These are phyloP conservation scores for Sporobolus alterniflorus DNA, from an alignment of 202 grass and related monocot genomes.

Conservation along the genomic window DNA sequence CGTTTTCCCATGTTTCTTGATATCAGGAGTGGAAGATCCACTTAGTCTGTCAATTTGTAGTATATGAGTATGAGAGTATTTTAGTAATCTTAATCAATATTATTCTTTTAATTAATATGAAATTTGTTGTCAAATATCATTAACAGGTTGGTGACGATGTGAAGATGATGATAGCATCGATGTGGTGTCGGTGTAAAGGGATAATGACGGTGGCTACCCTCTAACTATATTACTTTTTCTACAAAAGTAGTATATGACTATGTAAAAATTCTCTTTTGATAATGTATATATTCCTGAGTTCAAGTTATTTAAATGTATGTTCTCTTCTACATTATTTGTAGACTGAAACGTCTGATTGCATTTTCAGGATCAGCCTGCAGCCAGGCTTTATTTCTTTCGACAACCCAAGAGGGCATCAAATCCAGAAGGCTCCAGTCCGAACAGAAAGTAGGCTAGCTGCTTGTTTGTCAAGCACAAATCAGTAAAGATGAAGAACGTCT, in stretches of 20 bases:
- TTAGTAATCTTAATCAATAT: too few relatives aligned
- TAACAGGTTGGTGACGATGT: too few relatives aligned
- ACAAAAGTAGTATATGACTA: too few relatives aligned
- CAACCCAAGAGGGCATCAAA: constrained; percentile 66
- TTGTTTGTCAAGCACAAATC: constrained; percentile 82
- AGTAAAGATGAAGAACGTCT: constrained; percentile 72
- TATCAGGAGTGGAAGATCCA: too few relatives aligned
- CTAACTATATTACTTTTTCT: too few relatives aligned
- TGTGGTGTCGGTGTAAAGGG: too few relatives aligned
- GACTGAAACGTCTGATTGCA: background rate
- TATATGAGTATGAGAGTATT: too few relatives aligned
- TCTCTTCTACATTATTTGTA: constrained; percentile 13
- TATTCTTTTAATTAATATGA: too few relatives aligned
- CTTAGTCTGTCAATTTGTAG: too few relatives aligned
- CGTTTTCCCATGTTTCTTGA: constrained; percentile 25
- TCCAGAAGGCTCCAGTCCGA: constrained; percentile 70
- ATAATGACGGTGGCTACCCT: too few relatives aligned
- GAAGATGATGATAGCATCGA: too few relatives aligned
- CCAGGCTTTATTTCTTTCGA: constrained; percentile 73
- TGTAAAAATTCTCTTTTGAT: constrained; percentile 25
- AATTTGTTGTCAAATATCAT: too few relatives aligned
- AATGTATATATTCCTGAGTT: background rate
- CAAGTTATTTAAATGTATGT: background rate
- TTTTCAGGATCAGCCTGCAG: constrained; percentile 61
- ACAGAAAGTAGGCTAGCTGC: constrained; percentile 81